A percentile compares a stretch with the other conserved stretches of the same genome.
Conservation (phyloP, 1,284 basidiomycete genomes). For the Trametes versicolor region DNA sequence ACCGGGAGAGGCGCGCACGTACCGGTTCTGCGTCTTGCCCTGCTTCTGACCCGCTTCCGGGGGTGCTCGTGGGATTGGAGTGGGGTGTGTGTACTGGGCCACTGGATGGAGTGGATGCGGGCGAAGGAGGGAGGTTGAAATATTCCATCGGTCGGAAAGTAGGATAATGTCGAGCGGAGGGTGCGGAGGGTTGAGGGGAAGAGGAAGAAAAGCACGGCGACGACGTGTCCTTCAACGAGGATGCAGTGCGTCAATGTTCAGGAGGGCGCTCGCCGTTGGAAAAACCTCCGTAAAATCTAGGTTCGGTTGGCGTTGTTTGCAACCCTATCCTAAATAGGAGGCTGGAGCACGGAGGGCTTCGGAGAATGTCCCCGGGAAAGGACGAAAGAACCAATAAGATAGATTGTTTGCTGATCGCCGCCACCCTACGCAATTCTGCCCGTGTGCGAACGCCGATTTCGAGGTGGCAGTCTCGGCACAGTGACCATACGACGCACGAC, state of each 20-base stretch:
- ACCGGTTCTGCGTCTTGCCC: conserved; percentile 10
- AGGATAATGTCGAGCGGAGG: neutral
- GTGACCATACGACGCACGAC: conserved; percentile 6
- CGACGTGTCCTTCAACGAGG: conserved; percentile 17
- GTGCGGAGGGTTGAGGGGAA: neutral
- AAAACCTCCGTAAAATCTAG: conserved; percentile 3
- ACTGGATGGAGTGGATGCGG: neutral
- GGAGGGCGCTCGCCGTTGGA: neutral
- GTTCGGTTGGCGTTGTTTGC: conserved; percentile 12
- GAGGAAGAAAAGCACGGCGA: neutral
- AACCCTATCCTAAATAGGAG: conserved; percentile 17
- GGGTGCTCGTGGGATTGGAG: conserved; percentile 12
- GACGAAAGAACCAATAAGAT: conserved; percentile 20
- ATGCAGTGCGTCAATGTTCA: conserved; percentile 8
- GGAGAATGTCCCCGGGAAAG: conserved; percentile 12
- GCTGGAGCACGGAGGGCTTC: conserved; percentile 12
- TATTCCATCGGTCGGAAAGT: conserved; percentile 11
- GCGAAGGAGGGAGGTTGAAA: conserved; percentile 16
- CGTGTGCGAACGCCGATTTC: conserved; percentile 9
- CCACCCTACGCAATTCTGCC: conserved; percentile 8
- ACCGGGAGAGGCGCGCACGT: conserved; percentile 1
- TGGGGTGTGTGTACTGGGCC: neutral
- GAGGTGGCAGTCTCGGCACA: neutral
- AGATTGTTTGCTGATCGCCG: conserved; percentile 17
- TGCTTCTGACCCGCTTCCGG: conserved; percentile 15